These are phyloP conservation scores for Sextonia rubra DNA, from an alignment of 164 flowering plant species.

Conservation along the genomic window DNA sequence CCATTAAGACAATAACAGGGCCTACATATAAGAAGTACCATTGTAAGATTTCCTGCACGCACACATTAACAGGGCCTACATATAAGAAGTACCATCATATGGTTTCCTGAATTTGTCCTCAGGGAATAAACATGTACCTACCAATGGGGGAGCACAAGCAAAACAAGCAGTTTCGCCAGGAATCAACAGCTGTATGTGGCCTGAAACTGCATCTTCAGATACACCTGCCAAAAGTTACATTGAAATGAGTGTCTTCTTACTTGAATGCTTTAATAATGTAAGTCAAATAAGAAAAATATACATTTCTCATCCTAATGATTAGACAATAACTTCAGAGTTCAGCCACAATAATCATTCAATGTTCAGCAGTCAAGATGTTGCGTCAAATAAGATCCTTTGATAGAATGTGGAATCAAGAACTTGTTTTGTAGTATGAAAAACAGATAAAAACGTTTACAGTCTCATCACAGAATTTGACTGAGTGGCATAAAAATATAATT, in stretches of 20 bases:
- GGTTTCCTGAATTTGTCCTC: background rate
- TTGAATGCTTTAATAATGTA: background rate
- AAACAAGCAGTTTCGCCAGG: conserved; percentile 99
- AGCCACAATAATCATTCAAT: background rate
- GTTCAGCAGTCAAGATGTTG: background rate
- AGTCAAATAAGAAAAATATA: background rate
- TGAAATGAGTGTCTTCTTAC: background rate
- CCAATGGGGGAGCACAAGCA: conserved; percentile 99
- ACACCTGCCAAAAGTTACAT: conserved; percentile 56
- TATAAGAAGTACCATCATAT: background rate
- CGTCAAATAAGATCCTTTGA: too few relatives aligned
- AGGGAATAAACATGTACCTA: conserved; percentile 27
- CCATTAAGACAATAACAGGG: too few relatives aligned
- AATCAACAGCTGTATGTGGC: conserved; percentile 89
- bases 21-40: too few relatives aligned
- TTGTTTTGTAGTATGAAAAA: background rate
- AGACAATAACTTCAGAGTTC: background rate
- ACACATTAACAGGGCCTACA: background rate
- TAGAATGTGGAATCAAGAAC: background rate
- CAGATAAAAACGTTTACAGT: too few relatives aligned
- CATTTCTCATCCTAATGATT: background rate
- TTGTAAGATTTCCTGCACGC: too few relatives aligned
- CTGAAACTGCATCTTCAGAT: conserved; percentile 99
- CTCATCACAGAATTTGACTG: too few relatives aligned
- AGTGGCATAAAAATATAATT: too few relatives aligned